These are phyloP conservation scores for Vaccinium vitisidaea DNA, from an alignment of 148 eudicot genomes.

Conservation along the genomic window DNA sequence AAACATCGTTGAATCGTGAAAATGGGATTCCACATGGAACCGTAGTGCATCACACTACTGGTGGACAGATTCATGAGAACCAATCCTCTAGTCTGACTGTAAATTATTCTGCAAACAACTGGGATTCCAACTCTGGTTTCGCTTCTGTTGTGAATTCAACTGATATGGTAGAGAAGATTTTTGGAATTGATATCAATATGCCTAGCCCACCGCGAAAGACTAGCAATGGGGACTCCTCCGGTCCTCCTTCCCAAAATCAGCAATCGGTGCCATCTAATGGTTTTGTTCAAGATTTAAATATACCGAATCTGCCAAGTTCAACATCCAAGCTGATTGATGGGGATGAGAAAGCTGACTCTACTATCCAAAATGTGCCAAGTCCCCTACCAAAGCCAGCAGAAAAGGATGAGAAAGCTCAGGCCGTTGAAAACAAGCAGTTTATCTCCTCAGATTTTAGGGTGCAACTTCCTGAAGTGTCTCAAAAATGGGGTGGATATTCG, in stretches of 20 bases:
- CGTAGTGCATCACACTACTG: constrained; percentile 12
- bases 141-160: constrained; percentile 35
- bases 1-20: constrained; percentile 17
- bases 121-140: constrained; percentile 35
- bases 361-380: constrained; percentile 22
- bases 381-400: constrained; percentile 24
- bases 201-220: constrained; percentile 38
- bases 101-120: constrained; percentile 36
- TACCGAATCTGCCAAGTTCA: constrained; percentile 35
- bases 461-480: constrained; percentile 39
- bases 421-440: constrained; percentile 32
- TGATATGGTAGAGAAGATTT: constrained; percentile 32
- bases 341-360: constrained; percentile 17
- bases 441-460: constrained; percentile 31
- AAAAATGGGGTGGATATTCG: constrained; percentile 60
- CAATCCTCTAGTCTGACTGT: constrained; percentile 29
- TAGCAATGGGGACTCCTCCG: constrained; percentile 22
- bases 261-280: constrained; percentile 27
- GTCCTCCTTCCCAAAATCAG: constrained; percentile 24
- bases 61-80: constrained; percentile 33
- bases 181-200: constrained; percentile 30
- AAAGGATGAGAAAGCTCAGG: constrained; percentile 24
- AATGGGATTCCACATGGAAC: constrained; percentile 21
- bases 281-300: constrained; percentile 34
- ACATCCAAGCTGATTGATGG: constrained; percentile 32